phyloP scores from a whole-genome alignment of 441 rosid species.

The Croton laevigatus region DNA sequence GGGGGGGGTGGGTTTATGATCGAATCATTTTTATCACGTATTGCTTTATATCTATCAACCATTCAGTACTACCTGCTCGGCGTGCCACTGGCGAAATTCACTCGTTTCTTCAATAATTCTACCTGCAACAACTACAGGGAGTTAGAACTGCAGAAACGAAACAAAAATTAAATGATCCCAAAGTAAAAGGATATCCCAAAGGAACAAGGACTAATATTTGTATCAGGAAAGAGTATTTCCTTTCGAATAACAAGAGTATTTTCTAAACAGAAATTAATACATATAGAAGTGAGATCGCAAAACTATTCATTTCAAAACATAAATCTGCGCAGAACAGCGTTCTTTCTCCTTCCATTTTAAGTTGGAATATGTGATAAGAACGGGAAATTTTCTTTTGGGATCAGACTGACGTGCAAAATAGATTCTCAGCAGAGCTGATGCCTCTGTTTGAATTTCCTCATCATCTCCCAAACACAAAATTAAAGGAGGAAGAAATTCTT shows the following conservation, averaged over 20 bases:
- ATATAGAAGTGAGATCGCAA: background rate
- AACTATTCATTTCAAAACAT: background rate
- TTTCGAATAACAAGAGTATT: no score
- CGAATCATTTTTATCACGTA: background rate
- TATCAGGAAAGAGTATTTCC: no score
- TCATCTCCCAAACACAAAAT: conserved; percentile 19
- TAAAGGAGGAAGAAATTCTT: background rate
- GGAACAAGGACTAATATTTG: no score
- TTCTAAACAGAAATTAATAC: background rate
- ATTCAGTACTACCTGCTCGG: conserved; percentile 62
- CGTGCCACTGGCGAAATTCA: conserved; percentile 80
- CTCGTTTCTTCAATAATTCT: conserved; percentile 60
- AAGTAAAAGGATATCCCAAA: background rate
- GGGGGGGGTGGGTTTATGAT: background rate
- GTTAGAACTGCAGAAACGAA: background rate
- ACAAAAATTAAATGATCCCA: no score
- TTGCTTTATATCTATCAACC: background rate
- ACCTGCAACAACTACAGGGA: conserved; percentile 43
- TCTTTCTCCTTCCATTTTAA: background rate
- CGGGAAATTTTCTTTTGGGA: background rate
- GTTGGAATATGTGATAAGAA: background rate
- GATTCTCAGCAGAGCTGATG: conserved; percentile 19
- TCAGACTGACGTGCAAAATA: conserved; percentile 31
- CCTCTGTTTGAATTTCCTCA: conserved; percentile 15
- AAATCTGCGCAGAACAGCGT: background rate